Evolutionary conservation across 1,284 basidiomycete genomes (phyloP).

Genomic region (Melampsora abietis-canadensis): DNA sequence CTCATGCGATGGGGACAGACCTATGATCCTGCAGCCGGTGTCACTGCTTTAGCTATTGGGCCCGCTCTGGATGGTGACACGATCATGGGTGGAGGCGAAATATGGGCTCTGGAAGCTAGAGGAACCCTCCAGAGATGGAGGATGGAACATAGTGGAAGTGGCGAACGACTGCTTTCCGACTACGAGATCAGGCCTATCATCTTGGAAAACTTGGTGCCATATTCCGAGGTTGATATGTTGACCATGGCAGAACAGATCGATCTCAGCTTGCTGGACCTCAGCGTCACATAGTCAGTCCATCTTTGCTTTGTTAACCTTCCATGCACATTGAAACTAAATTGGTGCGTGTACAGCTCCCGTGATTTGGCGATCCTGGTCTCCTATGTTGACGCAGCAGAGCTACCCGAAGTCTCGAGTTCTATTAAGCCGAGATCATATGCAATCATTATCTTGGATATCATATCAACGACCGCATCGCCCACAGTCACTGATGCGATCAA

Average conservation of each 20-base stretch:
- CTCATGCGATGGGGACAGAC: constrained; percentile 37
- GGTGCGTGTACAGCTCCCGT: constrained; percentile 14
- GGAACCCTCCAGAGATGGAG: constrained; percentile 51
- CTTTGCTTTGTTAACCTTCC: background rate
- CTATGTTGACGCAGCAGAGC: constrained; percentile 22
- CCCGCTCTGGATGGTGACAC: constrained; percentile 44
- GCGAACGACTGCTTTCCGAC: constrained; percentile 49
- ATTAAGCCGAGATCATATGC: constrained; percentile 39
- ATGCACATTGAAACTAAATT: constrained; percentile 44
- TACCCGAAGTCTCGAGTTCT: constrained; percentile 10
- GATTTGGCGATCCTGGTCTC: constrained; percentile 37
- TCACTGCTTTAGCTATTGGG: constrained; percentile 47
- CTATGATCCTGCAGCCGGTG: constrained; percentile 45
- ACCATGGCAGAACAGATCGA: constrained; percentile 45
- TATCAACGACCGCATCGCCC: constrained; percentile 30
- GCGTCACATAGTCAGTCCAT: constrained; percentile 29
- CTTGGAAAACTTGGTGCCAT: constrained; percentile 45
- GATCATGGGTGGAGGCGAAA: constrained; percentile 48
- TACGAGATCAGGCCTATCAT: constrained; percentile 51
- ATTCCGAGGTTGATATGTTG: constrained; percentile 46
- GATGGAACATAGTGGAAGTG: constrained; percentile 47
- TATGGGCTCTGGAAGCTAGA: constrained; percentile 45
- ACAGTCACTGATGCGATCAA: constrained; percentile 20
- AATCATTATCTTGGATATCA: constrained; percentile 30
- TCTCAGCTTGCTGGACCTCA: constrained; percentile 30